Conservation (phyloP, 768 basidiomycete genomes). For the Podaxis sp. region DNA sequence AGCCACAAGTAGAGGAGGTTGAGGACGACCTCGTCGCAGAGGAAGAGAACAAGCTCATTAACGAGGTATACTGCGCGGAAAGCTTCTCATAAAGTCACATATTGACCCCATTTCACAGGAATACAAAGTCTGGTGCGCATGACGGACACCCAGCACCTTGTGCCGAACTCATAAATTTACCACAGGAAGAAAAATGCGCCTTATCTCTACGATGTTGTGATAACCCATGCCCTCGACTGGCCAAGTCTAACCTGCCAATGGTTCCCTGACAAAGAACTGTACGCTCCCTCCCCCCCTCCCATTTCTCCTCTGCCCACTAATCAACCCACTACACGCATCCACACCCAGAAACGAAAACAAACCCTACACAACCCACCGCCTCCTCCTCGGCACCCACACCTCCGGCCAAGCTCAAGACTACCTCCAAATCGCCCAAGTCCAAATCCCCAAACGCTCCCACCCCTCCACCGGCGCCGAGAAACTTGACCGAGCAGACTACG, state of each 20-base stretch:
- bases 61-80: slow-evolving; percentile 59
- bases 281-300: slow-evolving; percentile 28
- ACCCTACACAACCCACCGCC: slow-evolving; percentile 91
- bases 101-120: slow-evolving; percentile 44
- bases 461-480: slow-evolving; percentile 65
- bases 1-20: slow-evolving; percentile 60
- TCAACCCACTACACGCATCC: background rate
- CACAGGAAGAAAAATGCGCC: slow-evolving; percentile 95
- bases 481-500: slow-evolving; percentile 78
- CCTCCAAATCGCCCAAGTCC: slow-evolving; percentile 92
- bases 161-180: slow-evolving; percentile 8
- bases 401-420: slow-evolving; percentile 93
- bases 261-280: slow-evolving; percentile 98
- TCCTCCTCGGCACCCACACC: slow-evolving; percentile 97
- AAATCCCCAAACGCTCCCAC: slow-evolving; percentile 83
- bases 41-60: slow-evolving; percentile 86
- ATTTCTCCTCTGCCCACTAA: background rate
- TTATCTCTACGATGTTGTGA: slow-evolving; percentile 95
- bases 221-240: slow-evolving; percentile 98
- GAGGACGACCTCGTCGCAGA: slow-evolving; percentile 82
- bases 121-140: slow-evolving; percentile 76
- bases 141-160: background rate
- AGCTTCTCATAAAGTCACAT: slow-evolving; percentile 3
- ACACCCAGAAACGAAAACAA: slow-evolving; percentile 77
- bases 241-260: slow-evolving; percentile 97